Percentiles rank a stretch among this genome's conserved stretches.
Conservation (phyloP, 2,329 filamentous ascomycete species). For the Nectriaceae sp. region DNA sequence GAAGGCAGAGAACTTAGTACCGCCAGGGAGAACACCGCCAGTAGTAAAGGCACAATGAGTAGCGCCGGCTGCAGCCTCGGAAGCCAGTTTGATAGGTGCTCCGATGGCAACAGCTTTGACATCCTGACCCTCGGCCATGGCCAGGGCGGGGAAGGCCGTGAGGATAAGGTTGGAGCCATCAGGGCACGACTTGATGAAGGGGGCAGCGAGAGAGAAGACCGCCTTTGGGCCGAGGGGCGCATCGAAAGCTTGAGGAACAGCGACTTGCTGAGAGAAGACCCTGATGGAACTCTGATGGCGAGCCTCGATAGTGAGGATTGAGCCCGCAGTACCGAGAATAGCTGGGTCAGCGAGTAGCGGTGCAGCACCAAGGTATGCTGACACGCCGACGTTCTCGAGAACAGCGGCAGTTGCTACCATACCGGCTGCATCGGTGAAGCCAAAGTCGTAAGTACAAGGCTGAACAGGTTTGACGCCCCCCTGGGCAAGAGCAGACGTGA, state of each 20-base stretch:
- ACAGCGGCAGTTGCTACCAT: conserved; percentile 72
- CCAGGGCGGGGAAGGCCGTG: conserved; percentile 61
- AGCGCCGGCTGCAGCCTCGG: conserved; percentile 50
- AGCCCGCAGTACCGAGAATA: conserved; percentile 66
- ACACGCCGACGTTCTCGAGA: conserved; percentile 73
- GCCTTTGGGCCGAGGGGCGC: conserved; percentile 67
- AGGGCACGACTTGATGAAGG: conserved; percentile 73
- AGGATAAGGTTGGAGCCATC: conserved; percentile 61
- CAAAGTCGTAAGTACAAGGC: conserved; percentile 73
- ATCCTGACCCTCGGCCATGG: conserved; percentile 48
- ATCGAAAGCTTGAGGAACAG: conserved; percentile 71
- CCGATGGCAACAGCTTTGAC: conserved; percentile 39
- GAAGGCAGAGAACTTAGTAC: conserved; percentile 62
- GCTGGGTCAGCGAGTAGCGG: conserved; percentile 60
- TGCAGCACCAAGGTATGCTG: conserved; percentile 73
- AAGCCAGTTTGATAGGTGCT: conserved; percentile 43
- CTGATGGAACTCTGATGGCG: conserved; percentile 76
- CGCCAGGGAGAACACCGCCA: conserved; percentile 55
- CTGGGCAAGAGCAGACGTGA: conserved; percentile 53
- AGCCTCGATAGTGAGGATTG: conserved; percentile 73
- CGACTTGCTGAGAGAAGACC: conserved; percentile 54
- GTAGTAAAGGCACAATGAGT: conserved; percentile 69
- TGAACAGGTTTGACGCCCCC: conserved; percentile 66
- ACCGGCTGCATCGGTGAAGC: conserved; percentile 62
- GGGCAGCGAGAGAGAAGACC: conserved; percentile 73